Evolutionary conservation across 768 basidiomycete species (phyloP), one percentile per base, ranked within the genome.

Genomic region (Pleurotus citrinopileatus): DNA sequence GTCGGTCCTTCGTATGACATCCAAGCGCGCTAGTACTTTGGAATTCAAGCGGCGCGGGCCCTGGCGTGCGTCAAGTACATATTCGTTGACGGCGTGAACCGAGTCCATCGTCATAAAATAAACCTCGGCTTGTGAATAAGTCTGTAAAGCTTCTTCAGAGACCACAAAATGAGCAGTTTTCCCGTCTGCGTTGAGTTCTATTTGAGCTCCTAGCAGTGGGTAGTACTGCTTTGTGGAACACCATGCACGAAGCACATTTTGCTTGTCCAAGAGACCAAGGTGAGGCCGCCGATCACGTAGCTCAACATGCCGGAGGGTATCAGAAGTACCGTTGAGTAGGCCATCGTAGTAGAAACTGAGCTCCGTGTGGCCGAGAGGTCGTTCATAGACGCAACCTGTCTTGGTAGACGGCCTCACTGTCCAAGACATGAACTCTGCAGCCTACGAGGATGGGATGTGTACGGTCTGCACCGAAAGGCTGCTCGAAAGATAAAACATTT

Each of bases 201-300:
- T 58, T 3, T 54, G 64, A 4, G 76, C 72, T 3, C 71, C 78
- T 10, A 79, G 74, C 3, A 85, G 67, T 2, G 83, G 83, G 55
- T 70, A 81, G 28, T 67, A 72, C 23, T 64, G 66, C 62, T 84
- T 84, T 19, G 80, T 62, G 9, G 70, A 61, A 19, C 66, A 25
- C 82, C 82, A 86, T 1, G 77, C 69, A 25, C 65, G 63, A 1
- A 42, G 28, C 34, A 84, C 59, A 54, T 76, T 80, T 9, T 59
- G 58, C 4, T 62, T 53, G 10, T 29, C 63, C 28, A 65, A 52
- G 22, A 55, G 56, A 42, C 53, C 54, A n/a, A n/a, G n/a, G n/a
- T n/a, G n/a, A 15, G 61, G 57, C 7, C 57, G 36, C 20, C 56
- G 26, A 10, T 69, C 37, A 54, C 70, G 53, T 27, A 77, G 51